Evolutionary conservation across 164 flowering plant species (phyloP).

Genomic region (Aristolochia fimbriata): DNA sequence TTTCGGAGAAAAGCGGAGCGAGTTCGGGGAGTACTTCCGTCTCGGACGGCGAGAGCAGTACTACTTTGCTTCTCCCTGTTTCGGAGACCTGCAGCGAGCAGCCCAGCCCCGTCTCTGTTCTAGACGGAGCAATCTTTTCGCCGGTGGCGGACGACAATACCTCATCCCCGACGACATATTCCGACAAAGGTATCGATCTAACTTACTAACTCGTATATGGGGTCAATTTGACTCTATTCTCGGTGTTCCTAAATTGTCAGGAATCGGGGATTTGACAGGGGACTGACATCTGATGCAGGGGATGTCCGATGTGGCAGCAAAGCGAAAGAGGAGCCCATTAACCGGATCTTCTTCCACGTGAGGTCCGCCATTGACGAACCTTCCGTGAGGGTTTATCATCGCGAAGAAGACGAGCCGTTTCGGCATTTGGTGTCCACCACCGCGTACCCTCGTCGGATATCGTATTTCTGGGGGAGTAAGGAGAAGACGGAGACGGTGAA

Average conservation of each 20-base stretch:
- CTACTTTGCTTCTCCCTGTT: too few species aligned
- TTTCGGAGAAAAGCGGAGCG: not conserved
- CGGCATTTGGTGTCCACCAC: not conserved
- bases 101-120: constrained; percentile 58
- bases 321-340: constrained; percentile 15
- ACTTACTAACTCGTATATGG: too few species aligned
- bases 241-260: too few species aligned
- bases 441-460: not conserved
- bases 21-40: not conserved
- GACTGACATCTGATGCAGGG: not conserved
- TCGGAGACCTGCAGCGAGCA: constrained; percentile 24
- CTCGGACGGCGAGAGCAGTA: constrained; percentile 8
- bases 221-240: too few species aligned
- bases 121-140: constrained; percentile 17
- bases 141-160: constrained; percentile 1
- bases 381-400: not conserved
- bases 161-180: too few species aligned
- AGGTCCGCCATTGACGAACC: constrained; percentile 12
- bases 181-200: too few species aligned
- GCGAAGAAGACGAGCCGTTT: not conserved
- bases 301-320: constrained; percentile 9
- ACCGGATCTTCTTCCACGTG: constrained; percentile 13
- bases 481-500: constrained; percentile 49
- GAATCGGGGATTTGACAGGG: not conserved
- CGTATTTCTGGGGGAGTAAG: constrained; percentile 24